Evolutionary conservation across 345 rosid genomes (phyloP), one percentile per base, ranked within the genome.

Genomic region (Acer negundo): DNA sequence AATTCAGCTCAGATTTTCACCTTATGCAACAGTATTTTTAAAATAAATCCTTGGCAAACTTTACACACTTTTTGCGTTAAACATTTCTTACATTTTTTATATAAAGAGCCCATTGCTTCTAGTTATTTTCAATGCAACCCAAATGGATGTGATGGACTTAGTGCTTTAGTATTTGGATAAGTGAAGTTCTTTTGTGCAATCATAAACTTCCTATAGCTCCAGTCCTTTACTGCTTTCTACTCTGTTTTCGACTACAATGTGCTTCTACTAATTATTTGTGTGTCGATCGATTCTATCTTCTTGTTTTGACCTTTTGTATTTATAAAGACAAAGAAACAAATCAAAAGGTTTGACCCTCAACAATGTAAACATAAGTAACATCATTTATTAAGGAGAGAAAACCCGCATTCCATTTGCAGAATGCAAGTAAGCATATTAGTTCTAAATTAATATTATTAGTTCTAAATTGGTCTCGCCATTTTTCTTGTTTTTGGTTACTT

Each of bases 141-240:
- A 44, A 47, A 6, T 74, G 68, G 46, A 24, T 63, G 42, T 49
- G 10, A 61, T 23, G 12, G 10, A 22, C 69, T 17, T 47, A 0
- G 42, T 47, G 69, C 69, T 62, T 49, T 74, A 47, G 44, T 35
- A 24, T 22, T 73, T 73, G 38, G 2, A 44, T 65, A 40, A 73
- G 55, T 73, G 40, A 13, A 42, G 70, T 66, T 17, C 31, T 62
- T 62, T 62, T 26, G 26, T 24, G 69, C 44, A 65, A 65, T 65
- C 42, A 19, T 31, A 65, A 65, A 65, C 42, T 65, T 7, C 69
- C 16, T 15, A 62, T 4, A 23, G 6, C 31, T 62, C 38, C 20
- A 26, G 42, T 65, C 12, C 8, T 59, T 59, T 59, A 59, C 26
- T 19, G 22, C 22, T 59, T 59, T 4, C 12, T 8, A 19, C 26